Conservation (phyloP, 75 land plant species). For the Larix kaempferi region DNA sequence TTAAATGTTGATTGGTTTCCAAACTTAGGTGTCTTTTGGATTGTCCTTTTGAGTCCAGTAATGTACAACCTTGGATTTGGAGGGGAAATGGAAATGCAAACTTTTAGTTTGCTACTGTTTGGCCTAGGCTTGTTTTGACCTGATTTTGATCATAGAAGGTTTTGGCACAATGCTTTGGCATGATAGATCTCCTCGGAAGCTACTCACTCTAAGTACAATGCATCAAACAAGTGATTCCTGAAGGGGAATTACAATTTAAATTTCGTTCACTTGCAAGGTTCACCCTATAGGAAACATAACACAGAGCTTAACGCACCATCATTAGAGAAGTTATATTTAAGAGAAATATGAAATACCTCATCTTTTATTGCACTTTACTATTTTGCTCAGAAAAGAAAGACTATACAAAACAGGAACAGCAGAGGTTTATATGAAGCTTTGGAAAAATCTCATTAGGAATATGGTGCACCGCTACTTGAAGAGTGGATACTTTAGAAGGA, state of each 20-base stretch:
- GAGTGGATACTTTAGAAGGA: too few species aligned
- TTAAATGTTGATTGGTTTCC: constrained; percentile 81
- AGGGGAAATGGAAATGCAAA: constrained; percentile 98
- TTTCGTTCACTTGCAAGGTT: too few species aligned
- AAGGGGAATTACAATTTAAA: not conserved
- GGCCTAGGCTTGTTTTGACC: constrained; percentile 76
- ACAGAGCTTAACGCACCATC: too few species aligned
- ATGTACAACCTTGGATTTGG: constrained; percentile 99
- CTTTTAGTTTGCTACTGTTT: constrained; percentile 87
- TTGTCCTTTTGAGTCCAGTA: constrained; percentile 81
- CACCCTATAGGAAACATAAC: too few species aligned
- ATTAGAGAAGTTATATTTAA: too few species aligned
- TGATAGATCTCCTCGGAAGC: constrained; percentile 60
- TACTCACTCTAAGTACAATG: not conserved
- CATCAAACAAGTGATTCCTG: not conserved
- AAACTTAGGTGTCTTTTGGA: constrained; percentile 79
- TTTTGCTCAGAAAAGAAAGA: too few species aligned
- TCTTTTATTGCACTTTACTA: too few species aligned
- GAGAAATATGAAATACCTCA: too few species aligned
- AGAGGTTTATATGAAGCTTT: too few species aligned
- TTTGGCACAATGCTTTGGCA: constrained; percentile 64
- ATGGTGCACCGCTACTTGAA: too few species aligned
- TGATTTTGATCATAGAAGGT: constrained; percentile 74
- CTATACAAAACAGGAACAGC: too few species aligned
- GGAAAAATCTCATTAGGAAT: too few species aligned